phyloP scores from a whole-genome alignment of 2,329 filamentous ascomycete genomes.

The Akanthomyces muscarius region DNA sequence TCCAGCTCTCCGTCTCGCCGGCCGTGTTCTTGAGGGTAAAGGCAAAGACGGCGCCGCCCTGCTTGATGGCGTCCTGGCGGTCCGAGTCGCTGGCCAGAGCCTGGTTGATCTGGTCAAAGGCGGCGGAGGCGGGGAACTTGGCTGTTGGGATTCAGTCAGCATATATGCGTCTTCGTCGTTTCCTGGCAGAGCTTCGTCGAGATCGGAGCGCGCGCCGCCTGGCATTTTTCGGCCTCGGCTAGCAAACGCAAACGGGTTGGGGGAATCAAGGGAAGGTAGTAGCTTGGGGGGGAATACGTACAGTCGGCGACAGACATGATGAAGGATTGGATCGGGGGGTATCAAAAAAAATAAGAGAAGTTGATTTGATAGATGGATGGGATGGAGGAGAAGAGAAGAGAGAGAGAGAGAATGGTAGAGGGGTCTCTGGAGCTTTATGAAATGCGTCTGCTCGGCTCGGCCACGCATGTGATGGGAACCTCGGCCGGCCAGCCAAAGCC shows the following conservation, averaged over 20 bases:
- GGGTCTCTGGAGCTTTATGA: conserved; percentile 16
- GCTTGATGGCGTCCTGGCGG: conserved; percentile 83
- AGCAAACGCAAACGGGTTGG: not conserved
- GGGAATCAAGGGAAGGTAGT: not conserved
- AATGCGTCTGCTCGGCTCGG: conserved; percentile 3
- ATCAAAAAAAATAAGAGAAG: not conserved
- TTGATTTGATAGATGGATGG: not conserved
- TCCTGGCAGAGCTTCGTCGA: too few species aligned
- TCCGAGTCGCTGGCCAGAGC: conserved; percentile 68
- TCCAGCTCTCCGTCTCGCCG: conserved; percentile 80
- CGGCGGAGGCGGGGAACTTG: conserved; percentile 82
- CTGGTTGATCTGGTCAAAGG: conserved; percentile 82
- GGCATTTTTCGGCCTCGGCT: conserved; percentile 2
- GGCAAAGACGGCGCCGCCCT: conserved; percentile 80
- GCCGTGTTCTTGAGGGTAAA: conserved; percentile 88
- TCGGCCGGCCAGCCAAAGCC: conserved; percentile 25
- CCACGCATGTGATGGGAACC: conserved; percentile 32
- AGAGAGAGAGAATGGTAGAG: not conserved
- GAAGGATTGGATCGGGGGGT: not conserved
- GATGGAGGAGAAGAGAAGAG: not conserved
- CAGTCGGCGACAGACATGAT: conserved; percentile 18
- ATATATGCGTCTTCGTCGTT: too few species aligned
- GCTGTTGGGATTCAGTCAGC: conserved; percentile 46
- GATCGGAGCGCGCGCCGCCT: not conserved
- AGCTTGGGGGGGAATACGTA: conserved; percentile 7